Conservation (phyloP, 2,329 filamentous ascomycete genomes). For the Xylogone sp. region DNA sequence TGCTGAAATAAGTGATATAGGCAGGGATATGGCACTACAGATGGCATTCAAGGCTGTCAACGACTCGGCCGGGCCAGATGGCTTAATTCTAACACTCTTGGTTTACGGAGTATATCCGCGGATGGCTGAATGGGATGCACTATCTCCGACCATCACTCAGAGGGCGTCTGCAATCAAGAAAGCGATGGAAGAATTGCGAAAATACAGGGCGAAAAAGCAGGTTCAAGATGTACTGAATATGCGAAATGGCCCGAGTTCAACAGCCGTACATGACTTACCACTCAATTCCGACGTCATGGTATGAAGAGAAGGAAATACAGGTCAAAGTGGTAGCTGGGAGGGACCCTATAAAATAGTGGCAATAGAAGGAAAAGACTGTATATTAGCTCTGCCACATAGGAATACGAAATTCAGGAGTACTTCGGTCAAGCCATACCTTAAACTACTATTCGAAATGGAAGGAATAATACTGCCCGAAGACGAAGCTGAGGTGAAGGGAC, state of each 20-base stretch:
- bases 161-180: conserved; percentile 1
- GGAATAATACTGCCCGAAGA: no score
- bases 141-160: not conserved
- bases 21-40: conserved; percentile 4
- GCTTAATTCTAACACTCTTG: conserved; percentile 7
- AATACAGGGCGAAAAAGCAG: not conserved
- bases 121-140: not conserved
- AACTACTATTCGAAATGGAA: no score
- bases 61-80: conserved; percentile 2
- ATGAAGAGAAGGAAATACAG: conserved; percentile 1
- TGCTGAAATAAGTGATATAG: conserved; percentile 1
- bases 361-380: not conserved
- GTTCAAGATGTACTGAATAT: conserved; percentile 2
- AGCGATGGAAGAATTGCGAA: conserved; percentile 4
- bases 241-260: conserved; percentile 1
- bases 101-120: conserved; percentile 7
- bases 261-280: conserved; percentile 1
- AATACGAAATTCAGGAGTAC: conserved; percentile 1
- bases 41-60: conserved; percentile 13
- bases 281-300: conserved; percentile 4
- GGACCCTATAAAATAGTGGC: conserved; percentile 1
- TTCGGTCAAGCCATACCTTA: no score
- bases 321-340: not conserved
- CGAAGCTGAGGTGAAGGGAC: no score
- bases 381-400: not conserved